These are phyloP conservation scores for Taiozyma sp. DNA, from an alignment of 1,139 yeast genomes.

Conservation along the genomic window DNA sequence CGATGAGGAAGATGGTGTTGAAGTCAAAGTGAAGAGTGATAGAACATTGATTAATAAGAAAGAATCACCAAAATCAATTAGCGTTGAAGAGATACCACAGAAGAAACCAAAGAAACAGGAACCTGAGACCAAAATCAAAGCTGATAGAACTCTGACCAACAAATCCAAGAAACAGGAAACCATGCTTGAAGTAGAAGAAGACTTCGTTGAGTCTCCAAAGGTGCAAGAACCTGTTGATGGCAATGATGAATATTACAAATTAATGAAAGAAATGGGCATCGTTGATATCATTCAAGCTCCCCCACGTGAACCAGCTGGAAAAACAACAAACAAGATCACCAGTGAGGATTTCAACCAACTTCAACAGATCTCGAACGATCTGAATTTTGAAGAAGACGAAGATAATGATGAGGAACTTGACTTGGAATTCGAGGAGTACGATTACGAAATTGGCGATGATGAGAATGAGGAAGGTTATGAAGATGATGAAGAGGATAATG, in stretches of 20 bases:
- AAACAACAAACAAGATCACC: not conserved
- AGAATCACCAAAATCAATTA: slow-evolving; percentile 1
- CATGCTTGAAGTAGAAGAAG: not conserved
- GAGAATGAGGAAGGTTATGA: slow-evolving; percentile 26
- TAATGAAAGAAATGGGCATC: slow-evolving; percentile 48
- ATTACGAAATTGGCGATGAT: slow-evolving; percentile 26
- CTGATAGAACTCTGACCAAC: not conserved
- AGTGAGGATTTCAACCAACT: slow-evolving; percentile 30
- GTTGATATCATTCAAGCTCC: slow-evolving; percentile 8
- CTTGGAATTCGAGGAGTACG: slow-evolving; percentile 19
- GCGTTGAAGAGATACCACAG: not conserved
- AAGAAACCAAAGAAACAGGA: not conserved
- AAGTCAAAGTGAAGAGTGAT: slow-evolving; percentile 2
- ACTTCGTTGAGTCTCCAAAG: not conserved
- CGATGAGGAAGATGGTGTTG: slow-evolving; percentile 2
- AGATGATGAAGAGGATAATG: slow-evolving; percentile 17
- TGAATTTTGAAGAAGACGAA: slow-evolving; percentile 28
- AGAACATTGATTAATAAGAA: slow-evolving; percentile 5
- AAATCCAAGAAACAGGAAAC: too few relatives aligned
- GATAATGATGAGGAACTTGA: slow-evolving; percentile 18
- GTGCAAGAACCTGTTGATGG: slow-evolving; percentile 6
- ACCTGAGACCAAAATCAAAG: slow-evolving; percentile 1
- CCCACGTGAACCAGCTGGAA: not conserved
- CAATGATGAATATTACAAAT: slow-evolving; percentile 35
- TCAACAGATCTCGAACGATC: slow-evolving; percentile 48